Conservation (phyloP, 2,329 filamentous ascomycete genomes). For the Colletotrichum echinochloae region DNA sequence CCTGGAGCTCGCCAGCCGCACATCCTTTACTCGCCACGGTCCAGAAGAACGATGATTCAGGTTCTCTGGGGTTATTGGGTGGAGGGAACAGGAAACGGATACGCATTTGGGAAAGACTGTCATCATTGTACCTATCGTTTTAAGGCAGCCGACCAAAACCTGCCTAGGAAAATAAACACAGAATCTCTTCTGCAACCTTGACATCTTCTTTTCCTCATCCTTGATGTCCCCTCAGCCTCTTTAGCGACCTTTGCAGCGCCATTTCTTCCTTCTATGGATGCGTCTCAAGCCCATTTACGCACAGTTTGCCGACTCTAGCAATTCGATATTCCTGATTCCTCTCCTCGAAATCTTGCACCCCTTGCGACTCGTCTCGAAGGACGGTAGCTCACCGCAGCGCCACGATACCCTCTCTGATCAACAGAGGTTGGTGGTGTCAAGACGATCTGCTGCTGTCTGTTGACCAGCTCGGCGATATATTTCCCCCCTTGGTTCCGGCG, state of each 20-base stretch:
- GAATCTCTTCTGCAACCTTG: neutral
- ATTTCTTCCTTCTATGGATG: neutral
- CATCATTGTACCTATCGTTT: conserved; percentile 7
- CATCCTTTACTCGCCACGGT: neutral
- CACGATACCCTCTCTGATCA: neutral
- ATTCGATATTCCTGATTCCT: neutral
- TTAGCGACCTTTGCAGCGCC: neutral
- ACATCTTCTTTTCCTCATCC: neutral
- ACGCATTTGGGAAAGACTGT: neutral
- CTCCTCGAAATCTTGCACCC: neutral
- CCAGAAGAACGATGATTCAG: neutral
- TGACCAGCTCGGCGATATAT: neutral
- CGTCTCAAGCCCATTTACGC: neutral
- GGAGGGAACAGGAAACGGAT: neutral
- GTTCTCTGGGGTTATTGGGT: neutral
- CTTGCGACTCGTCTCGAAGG: neutral
- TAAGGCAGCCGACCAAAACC: neutral
- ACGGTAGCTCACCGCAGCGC: neutral
- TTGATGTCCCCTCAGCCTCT: neutral
- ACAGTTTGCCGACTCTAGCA: neutral
- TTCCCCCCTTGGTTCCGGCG: neutral
- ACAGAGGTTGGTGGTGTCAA: neutral
- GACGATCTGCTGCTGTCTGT: neutral
- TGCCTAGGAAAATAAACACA: neutral
- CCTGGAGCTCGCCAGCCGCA: neutral